Conservation (phyloP, 1,139 yeast genomes). For the Candida tetrigidarum region DNA sequence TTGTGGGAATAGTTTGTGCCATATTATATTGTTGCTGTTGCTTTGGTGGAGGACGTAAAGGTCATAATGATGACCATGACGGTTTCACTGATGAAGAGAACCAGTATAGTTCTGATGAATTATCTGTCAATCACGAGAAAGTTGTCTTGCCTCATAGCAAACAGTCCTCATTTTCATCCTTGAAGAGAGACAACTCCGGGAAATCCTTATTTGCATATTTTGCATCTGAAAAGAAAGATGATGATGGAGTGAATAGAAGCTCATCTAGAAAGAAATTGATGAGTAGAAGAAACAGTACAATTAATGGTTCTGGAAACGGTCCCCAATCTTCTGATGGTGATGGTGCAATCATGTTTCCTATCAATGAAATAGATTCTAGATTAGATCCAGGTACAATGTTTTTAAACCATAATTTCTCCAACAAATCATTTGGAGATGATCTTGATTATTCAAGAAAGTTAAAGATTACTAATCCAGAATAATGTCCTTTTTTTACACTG, state of each 20-base stretch:
- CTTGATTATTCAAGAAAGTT: conserved; percentile 73
- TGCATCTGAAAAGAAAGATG: conserved; percentile 23
- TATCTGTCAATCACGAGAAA: conserved; percentile 27
- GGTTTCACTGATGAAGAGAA: conserved; percentile 46
- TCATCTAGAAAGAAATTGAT: conserved; percentile 37
- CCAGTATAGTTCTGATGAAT: conserved; percentile 37
- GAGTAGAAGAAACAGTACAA: conserved; percentile 17
- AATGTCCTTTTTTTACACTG: not conserved
- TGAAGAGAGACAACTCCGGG: conserved; percentile 38
- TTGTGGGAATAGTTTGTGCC: conserved; percentile 39
- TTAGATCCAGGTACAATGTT: conserved; percentile 71
- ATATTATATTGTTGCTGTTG: conserved; percentile 45
- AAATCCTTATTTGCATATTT: conserved; percentile 40
- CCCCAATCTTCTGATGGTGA: conserved; percentile 4
- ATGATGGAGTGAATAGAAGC: conserved; percentile 34
- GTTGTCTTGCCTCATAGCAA: conserved; percentile 18
- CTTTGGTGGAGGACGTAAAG: conserved; percentile 14
- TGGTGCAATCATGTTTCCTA: conserved; percentile 34
- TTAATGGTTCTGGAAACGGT: conserved; percentile 5
- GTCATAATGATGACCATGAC: conserved; percentile 24
- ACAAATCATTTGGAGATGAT: conserved; percentile 72
- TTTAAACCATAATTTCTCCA: conserved; percentile 58
- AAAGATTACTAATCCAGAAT: conserved; percentile 68
- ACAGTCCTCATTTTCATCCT: conserved; percentile 20
- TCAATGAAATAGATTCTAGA: conserved; percentile 67